phyloP scores from a whole-genome alignment of 2,329 filamentous ascomycete genomes.

The Dendrostoma leiphaemia region DNA sequence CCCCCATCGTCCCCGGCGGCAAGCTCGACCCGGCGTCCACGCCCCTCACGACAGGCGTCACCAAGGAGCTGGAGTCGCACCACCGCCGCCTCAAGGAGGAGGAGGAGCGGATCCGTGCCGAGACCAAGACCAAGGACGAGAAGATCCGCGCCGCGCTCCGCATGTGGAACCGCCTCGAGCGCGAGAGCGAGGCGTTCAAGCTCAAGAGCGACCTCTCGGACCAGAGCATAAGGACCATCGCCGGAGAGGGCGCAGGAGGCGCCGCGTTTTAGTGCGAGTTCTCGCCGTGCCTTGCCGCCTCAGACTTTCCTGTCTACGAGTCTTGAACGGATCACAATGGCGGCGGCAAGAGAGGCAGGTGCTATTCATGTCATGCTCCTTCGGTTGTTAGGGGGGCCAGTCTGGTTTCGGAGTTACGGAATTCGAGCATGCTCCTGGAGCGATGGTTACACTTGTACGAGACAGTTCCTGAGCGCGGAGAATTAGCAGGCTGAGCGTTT shows the following conservation, averaged over 20 bases:
- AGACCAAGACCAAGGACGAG: slow-evolving; percentile 53
- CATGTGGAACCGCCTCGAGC: slow-evolving; percentile 52
- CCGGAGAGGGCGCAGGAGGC: slow-evolving; percentile 54
- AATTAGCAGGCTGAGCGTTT: background rate
- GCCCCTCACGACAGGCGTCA: slow-evolving; percentile 45
- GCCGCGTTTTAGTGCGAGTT: slow-evolving; percentile 53
- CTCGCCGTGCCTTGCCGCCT: too few relatives aligned
- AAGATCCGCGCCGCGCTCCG: slow-evolving; percentile 51
- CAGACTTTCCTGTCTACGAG: background rate
- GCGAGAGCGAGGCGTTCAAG: slow-evolving; percentile 53
- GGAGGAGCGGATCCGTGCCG: slow-evolving; percentile 55
- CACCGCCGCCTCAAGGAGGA: slow-evolving; percentile 54
- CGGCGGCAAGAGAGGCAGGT: background rate
- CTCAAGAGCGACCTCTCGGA: slow-evolving; percentile 56
- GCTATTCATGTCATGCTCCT: background rate
- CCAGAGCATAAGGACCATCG: slow-evolving; percentile 54
- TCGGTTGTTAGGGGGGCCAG: background rate
- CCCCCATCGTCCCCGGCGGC: slow-evolving; percentile 52
- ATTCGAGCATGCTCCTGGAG: background rate
- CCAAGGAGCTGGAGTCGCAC: slow-evolving; percentile 53
- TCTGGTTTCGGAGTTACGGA: background rate
- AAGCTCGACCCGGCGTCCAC: slow-evolving; percentile 49
- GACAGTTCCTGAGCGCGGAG: background rate
- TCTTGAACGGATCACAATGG: background rate
- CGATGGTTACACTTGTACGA: background rate